Conservation (phyloP, 441 rosid genomes). For the Melastoma candidum region DNA sequence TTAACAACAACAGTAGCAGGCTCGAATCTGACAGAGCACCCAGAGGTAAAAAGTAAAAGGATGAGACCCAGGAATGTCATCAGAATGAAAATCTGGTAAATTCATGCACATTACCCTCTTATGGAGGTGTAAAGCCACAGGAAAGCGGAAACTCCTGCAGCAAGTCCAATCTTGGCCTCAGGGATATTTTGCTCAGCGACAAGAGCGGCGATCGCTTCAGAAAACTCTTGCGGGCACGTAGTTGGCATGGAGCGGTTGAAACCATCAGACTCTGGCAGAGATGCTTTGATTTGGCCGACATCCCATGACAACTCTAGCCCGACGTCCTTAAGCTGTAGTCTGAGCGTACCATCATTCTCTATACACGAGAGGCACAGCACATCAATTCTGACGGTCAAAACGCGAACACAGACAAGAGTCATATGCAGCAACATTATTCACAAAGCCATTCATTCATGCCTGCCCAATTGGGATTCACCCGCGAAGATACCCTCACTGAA, state of each 20-base stretch:
- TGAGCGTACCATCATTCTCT: conserved; percentile 44
- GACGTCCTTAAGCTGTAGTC: conserved; percentile 47
- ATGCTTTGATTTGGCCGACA: conserved; percentile 43
- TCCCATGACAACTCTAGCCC: conserved; percentile 72
- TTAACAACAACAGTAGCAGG: conserved; percentile 58
- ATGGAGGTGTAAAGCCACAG: conserved; percentile 82
- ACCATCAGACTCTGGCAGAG: conserved; percentile 26
- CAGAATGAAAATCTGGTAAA: conserved; percentile 6
- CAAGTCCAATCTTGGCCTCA: conserved; percentile 43
- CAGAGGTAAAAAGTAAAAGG: conserved; percentile 11
- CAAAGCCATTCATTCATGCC: no score
- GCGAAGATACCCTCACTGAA: no score
- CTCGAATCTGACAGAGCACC: conserved; percentile 37
- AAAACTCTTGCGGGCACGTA: conserved; percentile 42
- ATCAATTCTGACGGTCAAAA: neutral
- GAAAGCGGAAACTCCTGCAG: conserved; percentile 67
- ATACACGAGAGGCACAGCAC: neutral
- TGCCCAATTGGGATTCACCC: no score
- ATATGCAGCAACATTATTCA: no score
- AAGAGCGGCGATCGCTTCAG: conserved; percentile 38
- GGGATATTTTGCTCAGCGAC: conserved; percentile 62
- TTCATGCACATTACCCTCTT: conserved; percentile 46
- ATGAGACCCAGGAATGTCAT: conserved; percentile 3
- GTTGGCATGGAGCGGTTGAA: conserved; percentile 37
- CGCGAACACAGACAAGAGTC: no score